Evolutionary conservation across 2,329 filamentous ascomycete genomes (phyloP).

Genomic region (Monilinia fructigena): DNA sequence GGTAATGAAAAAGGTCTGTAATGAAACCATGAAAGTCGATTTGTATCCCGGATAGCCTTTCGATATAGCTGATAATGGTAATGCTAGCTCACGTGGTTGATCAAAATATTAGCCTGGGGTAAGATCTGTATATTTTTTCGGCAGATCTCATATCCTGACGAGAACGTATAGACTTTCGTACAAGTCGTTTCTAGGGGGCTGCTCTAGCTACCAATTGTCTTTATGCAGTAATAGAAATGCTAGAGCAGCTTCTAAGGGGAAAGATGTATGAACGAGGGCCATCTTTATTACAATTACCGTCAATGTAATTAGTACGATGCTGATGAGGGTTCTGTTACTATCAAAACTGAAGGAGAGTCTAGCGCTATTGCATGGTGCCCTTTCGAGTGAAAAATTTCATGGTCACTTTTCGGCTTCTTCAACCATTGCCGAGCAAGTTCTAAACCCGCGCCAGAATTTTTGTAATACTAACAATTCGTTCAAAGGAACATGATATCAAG

Average conservation of each 20-base stretch:
- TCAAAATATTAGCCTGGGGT: neutral
- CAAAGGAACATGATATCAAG: conserved; percentile 20
- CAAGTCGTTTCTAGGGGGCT: neutral
- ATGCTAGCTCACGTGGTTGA: neutral
- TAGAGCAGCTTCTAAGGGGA: conserved; percentile 23
- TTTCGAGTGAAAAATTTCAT: conserved; percentile 33
- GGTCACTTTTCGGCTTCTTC: conserved; percentile 27
- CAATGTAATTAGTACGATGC: conserved; percentile 29
- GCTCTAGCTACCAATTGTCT: conserved; percentile 33
- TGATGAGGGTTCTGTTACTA: conserved; percentile 29
- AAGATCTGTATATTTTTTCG: neutral
- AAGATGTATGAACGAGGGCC: too few species aligned
- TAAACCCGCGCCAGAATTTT: neutral
- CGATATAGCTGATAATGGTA: neutral
- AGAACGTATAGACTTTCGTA: neutral
- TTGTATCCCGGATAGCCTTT: neutral
- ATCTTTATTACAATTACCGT: too few species aligned
- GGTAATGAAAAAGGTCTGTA: neutral
- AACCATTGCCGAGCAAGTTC: conserved; percentile 26
- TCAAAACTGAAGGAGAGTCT: conserved; percentile 34
- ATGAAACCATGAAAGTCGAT: neutral
- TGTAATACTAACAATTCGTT: neutral
- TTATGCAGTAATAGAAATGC: conserved; percentile 47
- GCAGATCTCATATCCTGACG: neutral
- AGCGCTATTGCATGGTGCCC: conserved; percentile 22